Evolutionary conservation across 192 early-diverging fungal species (phyloP).

Genomic region (Gonapodya prolifera): DNA sequence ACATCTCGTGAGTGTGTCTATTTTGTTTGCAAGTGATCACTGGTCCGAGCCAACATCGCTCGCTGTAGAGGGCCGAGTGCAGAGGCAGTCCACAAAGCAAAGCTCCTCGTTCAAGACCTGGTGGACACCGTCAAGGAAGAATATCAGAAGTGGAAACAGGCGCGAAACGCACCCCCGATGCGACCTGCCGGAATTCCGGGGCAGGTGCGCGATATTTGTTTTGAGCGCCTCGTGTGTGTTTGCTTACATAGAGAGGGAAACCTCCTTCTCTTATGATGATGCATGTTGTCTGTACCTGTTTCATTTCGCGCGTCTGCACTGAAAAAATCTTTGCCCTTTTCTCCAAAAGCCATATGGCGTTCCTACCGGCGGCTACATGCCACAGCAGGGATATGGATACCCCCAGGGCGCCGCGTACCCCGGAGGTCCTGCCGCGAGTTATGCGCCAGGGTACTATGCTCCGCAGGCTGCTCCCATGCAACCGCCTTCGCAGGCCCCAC

Average conservation of each 20-base stretch:
- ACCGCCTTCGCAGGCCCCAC: not conserved
- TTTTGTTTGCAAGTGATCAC: not conserved
- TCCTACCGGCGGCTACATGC: not conserved
- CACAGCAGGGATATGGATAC: not conserved
- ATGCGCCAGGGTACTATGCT: not conserved
- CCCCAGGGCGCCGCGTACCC: not conserved
- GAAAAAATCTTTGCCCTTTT: not conserved
- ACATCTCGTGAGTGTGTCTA: slow-evolving; percentile 59
- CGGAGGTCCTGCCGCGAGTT: not conserved
- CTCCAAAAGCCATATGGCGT: not conserved
- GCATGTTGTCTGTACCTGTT: too few relatives aligned
- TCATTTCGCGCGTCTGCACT: not conserved
- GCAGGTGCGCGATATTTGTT: not conserved
- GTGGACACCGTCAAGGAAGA: slow-evolving; percentile 66
- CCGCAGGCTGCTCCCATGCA: not conserved
- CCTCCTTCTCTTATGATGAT: not conserved
- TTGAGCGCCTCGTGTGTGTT: not conserved
- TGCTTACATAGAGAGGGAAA: not conserved
- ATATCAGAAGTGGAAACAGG: slow-evolving; percentile 35
- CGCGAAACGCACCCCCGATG: not conserved
- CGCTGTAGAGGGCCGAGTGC: slow-evolving; percentile 41
- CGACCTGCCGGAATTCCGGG: not conserved
- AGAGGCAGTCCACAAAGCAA: slow-evolving; percentile 55
- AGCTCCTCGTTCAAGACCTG: slow-evolving; percentile 57
- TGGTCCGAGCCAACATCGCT: not conserved